Base-by-base conservation (phyloP, 495 filamentous ascomycete genomes). In the Xeromyces bisporus region DNA sequence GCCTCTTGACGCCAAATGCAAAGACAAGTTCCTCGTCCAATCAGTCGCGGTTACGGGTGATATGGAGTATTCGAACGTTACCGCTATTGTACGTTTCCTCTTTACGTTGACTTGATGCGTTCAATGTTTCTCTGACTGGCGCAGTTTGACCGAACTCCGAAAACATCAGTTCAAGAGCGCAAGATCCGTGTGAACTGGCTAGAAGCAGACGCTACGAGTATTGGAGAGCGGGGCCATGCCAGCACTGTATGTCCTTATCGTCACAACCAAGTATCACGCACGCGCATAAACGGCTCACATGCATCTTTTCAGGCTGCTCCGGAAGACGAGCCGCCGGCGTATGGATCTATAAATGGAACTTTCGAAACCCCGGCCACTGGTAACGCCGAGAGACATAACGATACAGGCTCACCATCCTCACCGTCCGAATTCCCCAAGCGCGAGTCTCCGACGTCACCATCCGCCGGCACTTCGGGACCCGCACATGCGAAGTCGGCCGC, bases 21-120 rank as follows among this genome's bases (percentile, higher is more conserved):
- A 82, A 50, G 89, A 97, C 62, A 97, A 97, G 61, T 97, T 97
- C 53, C 70, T 97, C 29, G 91, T 97, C 21, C 89, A 97, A 58
- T 91, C 87, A 12, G 81, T 93, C 35, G 60, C 71, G 20, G 80
- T 97, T 41, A 75, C 77, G 3, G 67, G 68, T 35, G 85, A 93
- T 38, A 78, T 78, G 57, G 84, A 94, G 44, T 78, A 76, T 39
- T 63, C 64, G 18, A 87, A 73, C 47, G 69, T 87, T n/a, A 59
- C 69, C 24, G 63, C 80, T 13, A 81, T 92, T 47, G 86, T 92
- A 66, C 42, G 80, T 55, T 6, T 1, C 15, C 35, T 30, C 28
- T 23, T 10, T 21, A 25, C 10, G 30, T 27, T 5, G 34, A 35
- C 28, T 14, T 11, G 29, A 18, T 31, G 7, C 21, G 28, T 29